A percentile compares a stretch with the other conserved stretches of the same genome.
phyloP scores from a whole-genome alignment of 108 stramenopile species.

The Fragilariopsis cylindrus region DNA sequence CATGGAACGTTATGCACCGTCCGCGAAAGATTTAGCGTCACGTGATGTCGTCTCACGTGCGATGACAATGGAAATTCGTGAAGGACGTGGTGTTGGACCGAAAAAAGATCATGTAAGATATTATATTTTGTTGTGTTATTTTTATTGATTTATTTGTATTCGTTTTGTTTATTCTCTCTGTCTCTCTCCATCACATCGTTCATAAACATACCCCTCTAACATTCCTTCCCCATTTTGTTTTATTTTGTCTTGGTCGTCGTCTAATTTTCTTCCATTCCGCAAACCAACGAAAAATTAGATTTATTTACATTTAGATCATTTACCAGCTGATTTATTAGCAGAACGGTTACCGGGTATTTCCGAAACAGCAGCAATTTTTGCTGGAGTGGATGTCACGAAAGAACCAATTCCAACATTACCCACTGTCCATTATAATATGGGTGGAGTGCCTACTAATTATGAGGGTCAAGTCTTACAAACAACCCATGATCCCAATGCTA shows the following conservation, averaged over 20 bases:
- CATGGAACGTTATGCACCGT: slow-evolving; percentile 99
- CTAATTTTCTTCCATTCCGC: too few relatives aligned
- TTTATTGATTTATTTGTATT: too few relatives aligned
- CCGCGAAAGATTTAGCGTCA: slow-evolving; percentile 97
- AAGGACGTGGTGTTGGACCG: slow-evolving; percentile 97
- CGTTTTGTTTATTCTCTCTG: too few relatives aligned
- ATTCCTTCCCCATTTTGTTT: too few relatives aligned
- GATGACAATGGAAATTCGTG: slow-evolving; percentile 99
- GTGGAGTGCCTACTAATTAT: slow-evolving; percentile 97
- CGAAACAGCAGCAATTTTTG: slow-evolving; percentile 98
- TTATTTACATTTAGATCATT: slow-evolving; percentile 98
- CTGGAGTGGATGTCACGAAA: slow-evolving; percentile 99
- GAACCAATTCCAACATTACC: slow-evolving; percentile 98
- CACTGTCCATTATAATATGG: slow-evolving; percentile 97
- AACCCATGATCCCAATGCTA: slow-evolving; percentile 53
- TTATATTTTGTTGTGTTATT: too few relatives aligned
- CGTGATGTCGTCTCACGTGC: slow-evolving; percentile 95
- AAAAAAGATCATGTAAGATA: slow-evolving; percentile 97
- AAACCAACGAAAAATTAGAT: too few relatives aligned
- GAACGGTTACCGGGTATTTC: slow-evolving; percentile 97
- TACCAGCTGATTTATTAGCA: slow-evolving; percentile 95
- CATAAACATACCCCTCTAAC: too few relatives aligned
- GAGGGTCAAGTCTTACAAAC: slow-evolving; percentile 94
- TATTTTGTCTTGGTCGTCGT: too few relatives aligned
- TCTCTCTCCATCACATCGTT: too few relatives aligned